Base-by-base conservation (phyloP, 176 grass and related monocot genomes). In the Eleusine coracana region DNA sequence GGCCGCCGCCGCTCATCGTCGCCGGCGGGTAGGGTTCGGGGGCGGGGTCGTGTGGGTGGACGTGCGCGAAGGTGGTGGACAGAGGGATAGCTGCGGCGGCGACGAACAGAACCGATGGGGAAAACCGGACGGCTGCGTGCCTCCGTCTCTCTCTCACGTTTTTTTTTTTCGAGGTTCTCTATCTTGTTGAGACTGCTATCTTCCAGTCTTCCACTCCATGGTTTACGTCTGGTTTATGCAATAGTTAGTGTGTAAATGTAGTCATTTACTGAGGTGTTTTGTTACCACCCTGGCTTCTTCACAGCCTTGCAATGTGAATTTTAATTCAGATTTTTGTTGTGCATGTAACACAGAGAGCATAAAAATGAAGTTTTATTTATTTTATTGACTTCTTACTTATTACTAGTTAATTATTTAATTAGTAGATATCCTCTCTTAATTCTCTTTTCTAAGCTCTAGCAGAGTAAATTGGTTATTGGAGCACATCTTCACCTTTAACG, bases 1-100 rank as follows among this genome's bases (percentile, higher is more conserved):
- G 79, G 37, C 87, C 88, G 13, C 84, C 86, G 50, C 77, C 65
- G 80, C 77, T 94, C 92, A 82, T 98, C 86, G 56, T 79, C 84
- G 74, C 36, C 73, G 66, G 73, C 65, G 69, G 59, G 42, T 82
- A 91, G 58, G 83, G 52, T 85, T 82, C 38, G 63, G 29, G 58
- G 60, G 36, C 48, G 36, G 42, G 51, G 76, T 21, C 49, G 39
- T 28, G 49, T 80, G 90, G 85, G 87, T 73, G 69, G 44, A n/a
- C 50, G 70, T 7, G 27, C 34, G 67, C 2, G 51, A n/a, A 40
- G 80, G 15, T 44, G 67, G 70, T 61, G 37, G 38, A 59, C 16
- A 71, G 36, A 29, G 66, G 65, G n/a, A 40, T 20, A 56, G 25
- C 60, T 62, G 65, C 36, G 36, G 66, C 66, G 78, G 78, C 34